phyloP scores from a whole-genome alignment of 306 rosid genomes.

The Biancaea sappan region DNA sequence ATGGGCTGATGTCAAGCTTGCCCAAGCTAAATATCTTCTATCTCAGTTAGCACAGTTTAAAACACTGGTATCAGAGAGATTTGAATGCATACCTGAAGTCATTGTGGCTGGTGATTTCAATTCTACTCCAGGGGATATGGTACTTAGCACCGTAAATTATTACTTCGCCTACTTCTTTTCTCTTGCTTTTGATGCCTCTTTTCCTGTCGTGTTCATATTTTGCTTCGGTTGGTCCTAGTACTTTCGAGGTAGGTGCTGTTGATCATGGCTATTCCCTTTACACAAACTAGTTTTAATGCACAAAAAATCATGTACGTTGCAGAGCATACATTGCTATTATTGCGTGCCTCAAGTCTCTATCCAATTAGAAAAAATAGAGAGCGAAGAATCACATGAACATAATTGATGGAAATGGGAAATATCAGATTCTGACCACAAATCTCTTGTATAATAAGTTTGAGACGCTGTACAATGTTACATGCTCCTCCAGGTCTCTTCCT shows the following conservation, averaged over 20 bases:
- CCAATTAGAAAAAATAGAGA: neutral
- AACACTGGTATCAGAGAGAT: constrained; percentile 59
- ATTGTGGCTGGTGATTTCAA: constrained; percentile 94
- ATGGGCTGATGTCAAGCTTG: constrained; percentile 91
- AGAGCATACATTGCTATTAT: neutral
- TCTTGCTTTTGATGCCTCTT: constrained; percentile 9
- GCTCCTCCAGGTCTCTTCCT: neutral
- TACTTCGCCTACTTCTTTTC: constrained; percentile 12
- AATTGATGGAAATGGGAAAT: neutral
- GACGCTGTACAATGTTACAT: neutral
- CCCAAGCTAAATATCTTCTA: constrained; percentile 87
- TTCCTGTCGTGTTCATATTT: constrained; percentile 14
- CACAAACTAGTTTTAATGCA: neutral
- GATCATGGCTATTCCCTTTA: neutral
- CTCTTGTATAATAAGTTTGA: neutral
- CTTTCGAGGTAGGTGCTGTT: constrained; percentile 14
- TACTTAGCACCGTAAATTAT: constrained; percentile 38
- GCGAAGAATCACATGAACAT: neutral
- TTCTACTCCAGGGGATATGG: constrained; percentile 89
- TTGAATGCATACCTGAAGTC: constrained; percentile 63
- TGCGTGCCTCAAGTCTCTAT: neutral
- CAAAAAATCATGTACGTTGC: neutral
- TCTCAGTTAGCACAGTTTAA: constrained; percentile 68
- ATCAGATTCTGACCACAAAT: neutral
- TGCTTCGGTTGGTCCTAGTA: neutral